phyloP scores from a whole-genome alignment of 2,329 filamentous ascomycete species.

The Fusarium subglutinans region DNA sequence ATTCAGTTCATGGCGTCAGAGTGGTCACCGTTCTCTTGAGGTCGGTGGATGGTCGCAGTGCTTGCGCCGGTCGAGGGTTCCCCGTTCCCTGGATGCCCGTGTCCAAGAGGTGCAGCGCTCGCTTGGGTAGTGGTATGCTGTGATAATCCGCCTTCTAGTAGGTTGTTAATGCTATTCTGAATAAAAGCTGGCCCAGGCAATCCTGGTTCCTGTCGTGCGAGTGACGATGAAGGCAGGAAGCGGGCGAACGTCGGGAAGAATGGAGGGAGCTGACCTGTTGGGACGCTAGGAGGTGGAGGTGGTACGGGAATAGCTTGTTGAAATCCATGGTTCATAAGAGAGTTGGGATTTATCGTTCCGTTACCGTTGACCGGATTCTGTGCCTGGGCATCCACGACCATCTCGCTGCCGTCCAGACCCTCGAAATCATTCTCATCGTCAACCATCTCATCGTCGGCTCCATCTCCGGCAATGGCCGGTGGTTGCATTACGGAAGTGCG shows the following conservation, averaged over 20 bases:
- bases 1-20: constrained; percentile 39
- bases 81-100: constrained; percentile 36
- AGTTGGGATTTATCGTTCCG: constrained; percentile 3
- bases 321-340: constrained; percentile 15
- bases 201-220: constrained; percentile 26
- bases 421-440: constrained; percentile 59
- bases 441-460: constrained; percentile 54
- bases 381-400: constrained; percentile 48
- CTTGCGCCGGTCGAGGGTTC: constrained; percentile 46
- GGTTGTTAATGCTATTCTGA: constrained; percentile 44
- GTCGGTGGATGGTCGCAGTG: constrained; percentile 49
- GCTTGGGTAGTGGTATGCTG: constrained; percentile 31
- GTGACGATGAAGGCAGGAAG: constrained; percentile 30
- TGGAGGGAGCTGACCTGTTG: constrained; percentile 38
- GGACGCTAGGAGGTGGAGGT: constrained; percentile 39
- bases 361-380: constrained; percentile 39
- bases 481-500: constrained; percentile 12
- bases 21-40: constrained; percentile 27
- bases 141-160: constrained; percentile 38
- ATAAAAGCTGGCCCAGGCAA: constrained; percentile 35
- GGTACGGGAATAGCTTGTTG: constrained; percentile 43
- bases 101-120: constrained; percentile 44
- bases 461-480: constrained; percentile 39
- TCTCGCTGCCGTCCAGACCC: constrained; percentile 51
- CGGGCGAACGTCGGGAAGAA: constrained; percentile 26